Conservation (phyloP, 352 stramenopile species). For the Aphanomyces euteiches region DNA sequence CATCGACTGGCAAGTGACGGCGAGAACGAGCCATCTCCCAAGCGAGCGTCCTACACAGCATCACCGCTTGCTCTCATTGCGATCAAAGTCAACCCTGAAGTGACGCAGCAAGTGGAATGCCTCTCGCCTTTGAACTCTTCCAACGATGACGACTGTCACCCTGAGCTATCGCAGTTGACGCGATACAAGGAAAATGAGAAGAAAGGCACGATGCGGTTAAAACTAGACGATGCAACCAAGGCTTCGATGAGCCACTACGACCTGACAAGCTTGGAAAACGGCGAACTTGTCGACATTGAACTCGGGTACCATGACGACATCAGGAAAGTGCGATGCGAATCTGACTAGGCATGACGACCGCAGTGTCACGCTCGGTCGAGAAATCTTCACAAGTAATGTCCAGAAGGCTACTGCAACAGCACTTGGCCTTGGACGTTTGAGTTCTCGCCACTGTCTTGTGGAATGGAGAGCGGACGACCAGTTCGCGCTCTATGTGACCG, state of each 20-base stretch:
- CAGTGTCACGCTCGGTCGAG: neutral
- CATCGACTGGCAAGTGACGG: neutral
- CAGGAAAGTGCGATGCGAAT: neutral
- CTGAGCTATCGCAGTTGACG: slow-evolving; percentile 1
- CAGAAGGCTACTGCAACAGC: neutral
- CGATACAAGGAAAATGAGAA: slow-evolving; percentile 4
- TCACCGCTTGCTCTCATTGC: slow-evolving; percentile 8
- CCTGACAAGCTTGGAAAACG: slow-evolving; percentile 1
- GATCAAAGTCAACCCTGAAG: slow-evolving; percentile 10
- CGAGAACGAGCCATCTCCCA: slow-evolving; percentile 10
- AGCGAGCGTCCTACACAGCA: neutral
- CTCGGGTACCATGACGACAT: neutral
- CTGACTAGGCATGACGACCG: neutral
- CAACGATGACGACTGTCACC: neutral
- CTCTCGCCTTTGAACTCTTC: neutral
- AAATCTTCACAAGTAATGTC: neutral
- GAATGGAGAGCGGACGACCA: slow-evolving; percentile 2
- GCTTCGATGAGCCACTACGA: slow-evolving; percentile 7
- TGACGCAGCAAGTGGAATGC: slow-evolving; percentile 7
- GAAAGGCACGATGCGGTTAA: slow-evolving; percentile 1
- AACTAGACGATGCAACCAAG: neutral
- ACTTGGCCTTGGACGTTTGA: neutral
- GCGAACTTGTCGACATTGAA: slow-evolving; percentile 11
- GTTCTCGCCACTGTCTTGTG: neutral
- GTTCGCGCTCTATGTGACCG: neutral